Base-by-base conservation (phyloP, 139 green algal species). In the Eudorina sp. region DNA sequence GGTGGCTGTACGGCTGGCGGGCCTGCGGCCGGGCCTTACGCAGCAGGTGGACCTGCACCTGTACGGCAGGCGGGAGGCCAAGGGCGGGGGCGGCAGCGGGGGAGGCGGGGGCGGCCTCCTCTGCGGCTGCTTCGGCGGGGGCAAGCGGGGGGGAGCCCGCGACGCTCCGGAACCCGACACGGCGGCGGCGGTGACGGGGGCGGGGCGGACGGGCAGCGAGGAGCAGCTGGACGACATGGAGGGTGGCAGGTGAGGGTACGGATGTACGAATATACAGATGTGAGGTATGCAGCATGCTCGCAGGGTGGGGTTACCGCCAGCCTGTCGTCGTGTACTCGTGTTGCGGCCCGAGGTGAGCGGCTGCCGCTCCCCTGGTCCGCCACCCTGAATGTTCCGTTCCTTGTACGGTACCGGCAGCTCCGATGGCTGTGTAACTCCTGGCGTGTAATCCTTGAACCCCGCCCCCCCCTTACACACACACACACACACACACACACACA, bases 51-150 rank as follows among this genome's bases (percentile, higher is more conserved):
- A 79, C 29, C 48, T 88, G 82, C 23, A 11, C 9, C 6, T 88
- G 31, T 88, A 72, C 46, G 82, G 82, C 6, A 9, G 36, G 40
- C 27, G 25, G 25, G 45, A 46, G 62, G 62, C 29, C 2, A 53
- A 41, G 29, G 60, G 16, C 16, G 43, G 60, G 13, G n/a, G 80
- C 41, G 38, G 41, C 62, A 14, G 41, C 21, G 55, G 79, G 40
- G 45, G 51, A 36, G 36, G 53, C 0, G 36, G 45, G 4, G 58
- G 58, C n/a, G 40, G 41, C 41, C 48, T 76, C n/a, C 29, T 78
- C 62, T 87, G 81, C 48, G 43, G 81, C 43, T 78, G 62, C 62
- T 87, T 87, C 18, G 40, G 60, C 7, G 58, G 40, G 29, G 76
- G 48, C 34, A 72, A 53, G 43, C n/a, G 1, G 62, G 14, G 18